Evolutionary conservation across 2,329 filamentous ascomycete genomes (phyloP), one percentile per base, ranked within the genome.

Genomic region (Aspergillus sclerotialis): DNA sequence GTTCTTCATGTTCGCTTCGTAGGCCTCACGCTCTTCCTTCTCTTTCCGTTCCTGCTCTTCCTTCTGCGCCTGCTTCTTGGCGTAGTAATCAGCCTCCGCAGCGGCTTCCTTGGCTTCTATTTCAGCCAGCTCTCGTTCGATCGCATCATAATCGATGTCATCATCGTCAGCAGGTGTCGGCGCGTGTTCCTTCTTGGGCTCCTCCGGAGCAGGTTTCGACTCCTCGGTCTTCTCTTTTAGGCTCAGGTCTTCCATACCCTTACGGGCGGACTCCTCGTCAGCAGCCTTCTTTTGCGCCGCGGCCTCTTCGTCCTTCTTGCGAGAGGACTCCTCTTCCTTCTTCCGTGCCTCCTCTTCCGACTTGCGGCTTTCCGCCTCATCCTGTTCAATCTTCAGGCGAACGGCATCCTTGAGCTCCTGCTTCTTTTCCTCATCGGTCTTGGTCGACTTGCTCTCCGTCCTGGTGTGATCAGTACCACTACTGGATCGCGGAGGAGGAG

Each of bases 21-120:
- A 67, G 32, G 57, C 51, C 24, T 64, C 64, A 10, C 43, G 58
- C 25, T 67, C 66, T 35, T 70, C 66, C 30, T 63, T 60, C 41
- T 67, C 64, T 46, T 67, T 68, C 41, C 63, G 61, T 16, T 55
- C 64, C 23, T 55, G 52, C 42, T 64, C 66, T 40, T 67, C 67
- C 60, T 85, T 85, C 56, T 87, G 80, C n/a, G 79, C 81, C 52
- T 84, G 76, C 62, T 88, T 89, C 63, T 84, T 83, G 56, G 84
- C 80, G 56, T 85, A 53, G 46, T 70, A 70, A 10, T 59, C 63
- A 29, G 59, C 63, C 40, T 70, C 67, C 4, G 54, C 56, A 5
- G 62, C 64, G 21, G 54, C 53, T 42, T 70, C 67, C 48, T 66
- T 64, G 23, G 64, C 65, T 41, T 70, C 67, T 18, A 62, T 54